Base-by-base conservation (phyloP, 495 filamentous ascomycete species). In the Corynascus novoguineensis region DNA sequence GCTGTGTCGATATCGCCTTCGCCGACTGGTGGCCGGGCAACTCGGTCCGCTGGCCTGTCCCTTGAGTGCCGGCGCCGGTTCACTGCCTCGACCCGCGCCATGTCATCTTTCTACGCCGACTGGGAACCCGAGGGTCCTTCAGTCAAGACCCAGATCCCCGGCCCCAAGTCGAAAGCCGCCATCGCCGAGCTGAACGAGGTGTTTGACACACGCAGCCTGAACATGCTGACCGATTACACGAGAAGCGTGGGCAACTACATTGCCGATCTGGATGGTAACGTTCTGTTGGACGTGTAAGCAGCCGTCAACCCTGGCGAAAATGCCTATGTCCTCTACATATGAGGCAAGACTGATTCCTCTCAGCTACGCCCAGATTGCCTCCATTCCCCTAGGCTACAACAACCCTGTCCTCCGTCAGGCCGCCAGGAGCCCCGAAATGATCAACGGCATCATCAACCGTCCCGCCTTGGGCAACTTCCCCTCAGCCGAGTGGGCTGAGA, bases 401-500 rank as follows among this genome's bases (percentile, higher is more conserved):
- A 98, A 98, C 74, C 88, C 92, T 22, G 71, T 79, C 61, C 81
- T 98, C 51, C 75, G 79, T 57, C 76, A 85, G 67, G 84, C 85
- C 28, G 88, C 89, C 34, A 76, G 75, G 52, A 86, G 84, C 60
- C 81, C 83, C 27, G 85, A 95, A 68, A 96, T 96, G 89, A 78
- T 83, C 68, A 83, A 78, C 54, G 83, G 88, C 38, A 67, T 97
- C 61, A 90, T 97, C 79, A 97, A 98, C 79, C 84, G 93, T 27
- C 93, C 93, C 6, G 93, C 93, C 10, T 80, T 98, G 49, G 93
- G 93, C 65, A 97, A 96, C 81, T 98, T 98, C 77, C 93, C 93
- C 14, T 86, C 88, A 28, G 80, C 85, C 62, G 87, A 95, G 72
- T 98, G 92, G 91, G 84, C 88, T 38, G 70, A 87, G 14, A 83